Percentiles rank a stretch among this genome's conserved stretches.
These are phyloP conservation scores for Metschnikowia amazonensis DNA, from an alignment of 805 yeast genomes.

Conservation along the genomic window DNA sequence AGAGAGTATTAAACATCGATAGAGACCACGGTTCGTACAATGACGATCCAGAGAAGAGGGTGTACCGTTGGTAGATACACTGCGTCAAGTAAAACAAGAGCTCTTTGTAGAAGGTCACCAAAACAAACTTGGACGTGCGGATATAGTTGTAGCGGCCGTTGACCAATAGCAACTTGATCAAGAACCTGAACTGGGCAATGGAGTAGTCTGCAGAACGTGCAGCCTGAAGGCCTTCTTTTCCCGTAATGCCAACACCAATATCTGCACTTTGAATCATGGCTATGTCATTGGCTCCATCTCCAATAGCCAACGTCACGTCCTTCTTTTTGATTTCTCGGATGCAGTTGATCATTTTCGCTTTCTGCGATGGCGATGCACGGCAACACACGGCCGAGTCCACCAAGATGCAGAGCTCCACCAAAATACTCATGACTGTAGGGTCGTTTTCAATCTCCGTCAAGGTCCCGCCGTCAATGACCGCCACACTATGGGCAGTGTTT, in stretches of 20 bases:
- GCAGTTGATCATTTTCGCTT: constrained; percentile 79
- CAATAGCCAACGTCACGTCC: constrained; percentile 89
- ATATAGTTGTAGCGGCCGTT: constrained; percentile 96
- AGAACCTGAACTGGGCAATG: constrained; percentile 86
- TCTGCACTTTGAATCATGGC: constrained; percentile 99
- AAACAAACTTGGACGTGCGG: constrained; percentile 84
- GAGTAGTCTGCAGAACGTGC: constrained; percentile 94
- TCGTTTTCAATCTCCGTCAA: constrained; percentile 70
- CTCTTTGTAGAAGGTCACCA: constrained; percentile 94
- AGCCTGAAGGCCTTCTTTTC: constrained; percentile 95
- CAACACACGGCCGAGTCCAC: constrained; percentile 92
- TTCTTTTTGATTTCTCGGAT: constrained; percentile 67
- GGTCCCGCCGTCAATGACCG: constrained; percentile 93
- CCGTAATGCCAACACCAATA: constrained; percentile 96
- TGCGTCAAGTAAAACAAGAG: constrained; percentile 85
- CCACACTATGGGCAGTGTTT: constrained; percentile 86
- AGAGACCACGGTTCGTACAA: constrained; percentile 94
- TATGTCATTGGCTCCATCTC: constrained; percentile 98
- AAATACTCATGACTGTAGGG: constrained; percentile 63
- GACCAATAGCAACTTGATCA: constrained; percentile 78
- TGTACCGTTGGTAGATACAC: constrained; percentile 77
- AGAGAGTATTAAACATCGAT: constrained; percentile 94
- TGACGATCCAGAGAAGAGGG: constrained; percentile 89
- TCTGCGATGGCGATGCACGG: constrained; percentile 95
- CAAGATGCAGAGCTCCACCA: constrained; percentile 78